Conservation (phyloP, 2,329 filamentous ascomycete species). For the Pezicula rhizophila region DNA sequence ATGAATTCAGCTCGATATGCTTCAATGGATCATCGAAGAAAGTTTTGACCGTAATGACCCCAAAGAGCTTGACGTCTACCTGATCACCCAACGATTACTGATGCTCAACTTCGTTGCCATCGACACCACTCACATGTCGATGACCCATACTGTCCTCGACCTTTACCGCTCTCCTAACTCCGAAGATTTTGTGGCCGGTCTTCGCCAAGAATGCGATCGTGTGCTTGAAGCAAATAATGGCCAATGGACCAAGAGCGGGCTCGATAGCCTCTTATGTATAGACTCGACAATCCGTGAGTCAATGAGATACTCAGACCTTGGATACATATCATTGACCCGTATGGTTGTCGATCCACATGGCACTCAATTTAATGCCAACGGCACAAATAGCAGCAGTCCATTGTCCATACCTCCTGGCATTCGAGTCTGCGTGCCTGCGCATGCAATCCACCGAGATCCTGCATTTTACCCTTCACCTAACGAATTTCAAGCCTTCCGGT, state of each 20-base stretch:
- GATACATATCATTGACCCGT: slow-evolving; percentile 9
- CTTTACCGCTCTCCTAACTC: slow-evolving; percentile 19
- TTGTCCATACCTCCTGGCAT: not conserved
- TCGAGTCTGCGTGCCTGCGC: slow-evolving; percentile 15
- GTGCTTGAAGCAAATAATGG: slow-evolving; percentile 14
- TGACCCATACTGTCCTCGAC: slow-evolving; percentile 21
- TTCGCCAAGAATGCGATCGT: slow-evolving; percentile 24
- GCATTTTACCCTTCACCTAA: not conserved
- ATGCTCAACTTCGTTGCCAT: slow-evolving; percentile 25
- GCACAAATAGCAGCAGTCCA: not conserved
- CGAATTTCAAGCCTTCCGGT: slow-evolving; percentile 9
- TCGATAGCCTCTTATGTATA: slow-evolving; percentile 24
- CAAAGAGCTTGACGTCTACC: slow-evolving; percentile 15
- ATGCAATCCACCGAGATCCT: slow-evolving; percentile 1
- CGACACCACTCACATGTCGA: slow-evolving; percentile 21
- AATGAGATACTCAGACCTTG: slow-evolving; percentile 20
- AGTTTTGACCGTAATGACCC: slow-evolving; percentile 8
- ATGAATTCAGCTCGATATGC: not conserved
- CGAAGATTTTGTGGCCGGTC: slow-evolving; percentile 5
- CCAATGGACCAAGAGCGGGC: slow-evolving; percentile 24
- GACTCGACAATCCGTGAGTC: slow-evolving; percentile 28
- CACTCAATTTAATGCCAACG: slow-evolving; percentile 14
- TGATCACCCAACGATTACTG: slow-evolving; percentile 21
- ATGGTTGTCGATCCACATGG: slow-evolving; percentile 13
- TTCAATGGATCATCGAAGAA: slow-evolving; percentile 14